Evolutionary conservation across 495 filamentous ascomycete genomes (phyloP).

Genomic region (Hyaloscypha finlandica): DNA sequence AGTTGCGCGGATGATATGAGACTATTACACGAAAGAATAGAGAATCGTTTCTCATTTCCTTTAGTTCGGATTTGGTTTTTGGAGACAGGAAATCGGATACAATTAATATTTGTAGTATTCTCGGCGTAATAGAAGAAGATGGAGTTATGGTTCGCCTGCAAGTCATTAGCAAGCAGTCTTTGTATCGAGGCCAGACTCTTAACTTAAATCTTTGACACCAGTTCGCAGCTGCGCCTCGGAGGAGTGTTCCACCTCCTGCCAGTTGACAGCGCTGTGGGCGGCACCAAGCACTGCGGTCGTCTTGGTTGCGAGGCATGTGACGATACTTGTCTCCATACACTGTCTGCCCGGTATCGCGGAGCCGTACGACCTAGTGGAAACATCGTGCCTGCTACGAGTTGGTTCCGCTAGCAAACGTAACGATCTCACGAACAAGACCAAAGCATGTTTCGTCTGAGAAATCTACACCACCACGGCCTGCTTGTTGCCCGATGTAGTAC

Average conservation of each 20-base stretch:
- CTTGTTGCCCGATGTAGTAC: too few species aligned
- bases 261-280: slow-evolving; percentile 8
- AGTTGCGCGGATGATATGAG: slow-evolving; percentile 28
- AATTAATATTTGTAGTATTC: slow-evolving; percentile 26
- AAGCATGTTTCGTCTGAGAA: too few species aligned
- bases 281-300: not conserved
- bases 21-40: slow-evolving; percentile 20
- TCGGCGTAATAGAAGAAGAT: slow-evolving; percentile 28
- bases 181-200: slow-evolving; percentile 27
- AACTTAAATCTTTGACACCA: not conserved
- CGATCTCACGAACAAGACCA: too few species aligned
- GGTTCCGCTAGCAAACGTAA: too few species aligned
- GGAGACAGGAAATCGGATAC: slow-evolving; percentile 16
- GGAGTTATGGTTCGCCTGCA: slow-evolving; percentile 23
- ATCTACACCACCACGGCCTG: too few species aligned
- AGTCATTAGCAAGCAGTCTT: slow-evolving; percentile 30
- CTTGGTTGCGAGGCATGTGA: too few species aligned
- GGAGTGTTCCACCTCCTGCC: slow-evolving; percentile 20
- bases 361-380: too few species aligned
- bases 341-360: too few species aligned
- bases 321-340: too few species aligned
- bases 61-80: slow-evolving; percentile 5
- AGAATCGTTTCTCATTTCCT: slow-evolving; percentile 21
- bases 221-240: slow-evolving; percentile 24
- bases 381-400: too few species aligned